Base-by-base conservation (phyloP, 2,329 filamentous ascomycete genomes). In the Blastomyces silverae region DNA sequence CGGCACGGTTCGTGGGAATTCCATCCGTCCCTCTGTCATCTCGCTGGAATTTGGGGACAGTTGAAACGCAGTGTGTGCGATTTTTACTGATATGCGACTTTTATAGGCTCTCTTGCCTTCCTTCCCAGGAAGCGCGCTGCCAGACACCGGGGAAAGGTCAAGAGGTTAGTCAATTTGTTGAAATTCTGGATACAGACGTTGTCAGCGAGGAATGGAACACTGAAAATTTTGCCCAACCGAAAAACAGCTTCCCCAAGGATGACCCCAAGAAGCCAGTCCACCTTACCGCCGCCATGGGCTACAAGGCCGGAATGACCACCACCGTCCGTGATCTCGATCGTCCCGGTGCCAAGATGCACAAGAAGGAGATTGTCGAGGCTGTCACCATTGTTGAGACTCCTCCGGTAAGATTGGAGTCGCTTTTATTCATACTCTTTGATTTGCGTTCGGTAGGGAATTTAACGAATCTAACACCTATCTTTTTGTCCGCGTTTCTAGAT, bases 291-390 rank as follows among this genome's bases (percentile, higher is more conserved):
- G 84, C 91, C 78, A 92, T 97, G 89, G 94, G 94, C 81, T 99
- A 99, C 89, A 99, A 99, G 91, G 94, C 94, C 80, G 94, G 94
- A 82, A 99, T 99, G 94, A 97, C 92, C 82, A 99, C 94, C 77
- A 94, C 97, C 82, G 94, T 99, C 81, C 93, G 94, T 83, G 93
- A 97, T 83, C 87, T 97, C 82, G 94, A 99, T 88, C 90, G 94
- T 83, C 94, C 94, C 73, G 94, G 94, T 82, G 94, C 94, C 77
- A 99, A 99, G 89, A 87, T 94, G 83, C 92, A 99, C 91, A 97
- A 97, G 91, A 92, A 97, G 88, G 88, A 97, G 83, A 83, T 95
- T 79, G 89, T 93, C 76, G 90, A 96, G 85, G 90, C 91, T 76
- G 88, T 90, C 76, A 88, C 88, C 75, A 85, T 94, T 80, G 87